Percentiles rank a stretch among this genome's conserved stretches.
Conservation (phyloP, 352 stramenopile species). For the Peronosclerospora sorghi region DNA sequence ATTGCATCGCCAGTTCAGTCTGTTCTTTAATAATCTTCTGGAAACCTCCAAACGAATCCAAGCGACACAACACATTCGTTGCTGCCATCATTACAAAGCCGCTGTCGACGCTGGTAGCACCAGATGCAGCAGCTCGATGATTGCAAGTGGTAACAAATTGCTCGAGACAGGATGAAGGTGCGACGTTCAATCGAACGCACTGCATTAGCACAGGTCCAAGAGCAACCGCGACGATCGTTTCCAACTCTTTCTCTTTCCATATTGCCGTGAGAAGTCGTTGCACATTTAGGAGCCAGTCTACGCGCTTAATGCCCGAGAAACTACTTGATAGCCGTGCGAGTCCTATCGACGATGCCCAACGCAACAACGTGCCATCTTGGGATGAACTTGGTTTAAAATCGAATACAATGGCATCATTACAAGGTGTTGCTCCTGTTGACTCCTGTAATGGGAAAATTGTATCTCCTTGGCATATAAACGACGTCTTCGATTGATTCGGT, state of each 20-base stretch:
- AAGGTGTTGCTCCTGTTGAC: background rate
- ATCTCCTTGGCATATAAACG: conserved; percentile 3
- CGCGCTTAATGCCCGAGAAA: conserved; percentile 19
- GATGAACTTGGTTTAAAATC: conserved; percentile 3
- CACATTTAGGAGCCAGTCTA: conserved; percentile 37
- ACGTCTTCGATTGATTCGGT: conserved; percentile 1
- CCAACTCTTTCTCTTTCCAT: conserved; percentile 14
- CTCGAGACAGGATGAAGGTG: conserved; percentile 15
- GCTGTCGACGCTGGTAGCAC: conserved; percentile 1
- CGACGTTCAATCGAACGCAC: conserved; percentile 23
- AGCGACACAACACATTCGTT: conserved; percentile 17
- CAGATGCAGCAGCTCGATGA: conserved; percentile 10
- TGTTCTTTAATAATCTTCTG: conserved; percentile 8
- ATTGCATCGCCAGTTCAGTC: conserved; percentile 11
- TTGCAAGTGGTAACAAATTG: conserved; percentile 23
- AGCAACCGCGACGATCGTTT: conserved; percentile 17
- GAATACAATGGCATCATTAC: background rate
- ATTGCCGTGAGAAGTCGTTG: conserved; percentile 19
- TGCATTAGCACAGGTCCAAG: conserved; percentile 31
- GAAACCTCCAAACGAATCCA: conserved; percentile 16
- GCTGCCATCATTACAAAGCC: conserved; percentile 20
- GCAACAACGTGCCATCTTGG: conserved; percentile 4
- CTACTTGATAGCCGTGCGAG: conserved; percentile 18
- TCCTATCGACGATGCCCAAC: conserved; percentile 27
- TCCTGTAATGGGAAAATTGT: conserved; percentile 12